These are phyloP conservation scores for Termitomyces sp. DNA, from an alignment of 768 basidiomycete species.

Conservation along the genomic window DNA sequence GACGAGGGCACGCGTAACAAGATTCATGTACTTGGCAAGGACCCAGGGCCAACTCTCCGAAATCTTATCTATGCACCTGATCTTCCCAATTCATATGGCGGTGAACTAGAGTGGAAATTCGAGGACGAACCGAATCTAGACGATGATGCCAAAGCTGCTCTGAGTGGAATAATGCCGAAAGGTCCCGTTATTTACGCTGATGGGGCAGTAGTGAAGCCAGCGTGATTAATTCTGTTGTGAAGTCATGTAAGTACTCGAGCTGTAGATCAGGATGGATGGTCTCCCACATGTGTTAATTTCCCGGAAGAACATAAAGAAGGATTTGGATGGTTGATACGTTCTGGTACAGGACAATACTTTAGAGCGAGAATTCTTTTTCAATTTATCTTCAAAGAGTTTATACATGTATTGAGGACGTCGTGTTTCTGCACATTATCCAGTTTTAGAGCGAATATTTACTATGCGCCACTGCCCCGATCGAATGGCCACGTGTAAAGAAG, in stretches of 20 bases:
- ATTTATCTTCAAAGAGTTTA: not conserved
- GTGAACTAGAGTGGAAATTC: slow-evolving; percentile 65
- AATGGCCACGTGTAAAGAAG: not conserved
- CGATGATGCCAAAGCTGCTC: slow-evolving; percentile 35
- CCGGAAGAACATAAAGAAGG: not conserved
- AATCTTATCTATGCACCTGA: slow-evolving; percentile 37
- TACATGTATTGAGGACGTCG: not conserved
- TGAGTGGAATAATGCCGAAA: slow-evolving; percentile 46
- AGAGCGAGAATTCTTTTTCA: not conserved
- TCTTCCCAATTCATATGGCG: slow-evolving; percentile 71
- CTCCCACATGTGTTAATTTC: no score
- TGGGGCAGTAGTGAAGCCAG: slow-evolving; percentile 24
- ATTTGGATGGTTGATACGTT: not conserved
- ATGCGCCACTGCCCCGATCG: not conserved
- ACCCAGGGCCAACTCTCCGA: slow-evolving; percentile 46
- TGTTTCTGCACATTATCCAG: no score
- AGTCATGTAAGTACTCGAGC: not conserved
- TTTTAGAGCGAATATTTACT: not conserved
- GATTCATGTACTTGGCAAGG: slow-evolving; percentile 66
- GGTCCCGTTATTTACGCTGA: slow-evolving; percentile 49
- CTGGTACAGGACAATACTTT: no score
- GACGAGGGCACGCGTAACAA: slow-evolving; percentile 75
- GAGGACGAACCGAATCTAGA: slow-evolving; percentile 66
- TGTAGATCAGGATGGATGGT: not conserved
- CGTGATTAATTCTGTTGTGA: not conserved